Percentiles rank a stretch among this genome's conserved stretches.
phyloP scores from a whole-genome alignment of 2,329 filamentous ascomycete species.

The Aspergillus hortae region DNA sequence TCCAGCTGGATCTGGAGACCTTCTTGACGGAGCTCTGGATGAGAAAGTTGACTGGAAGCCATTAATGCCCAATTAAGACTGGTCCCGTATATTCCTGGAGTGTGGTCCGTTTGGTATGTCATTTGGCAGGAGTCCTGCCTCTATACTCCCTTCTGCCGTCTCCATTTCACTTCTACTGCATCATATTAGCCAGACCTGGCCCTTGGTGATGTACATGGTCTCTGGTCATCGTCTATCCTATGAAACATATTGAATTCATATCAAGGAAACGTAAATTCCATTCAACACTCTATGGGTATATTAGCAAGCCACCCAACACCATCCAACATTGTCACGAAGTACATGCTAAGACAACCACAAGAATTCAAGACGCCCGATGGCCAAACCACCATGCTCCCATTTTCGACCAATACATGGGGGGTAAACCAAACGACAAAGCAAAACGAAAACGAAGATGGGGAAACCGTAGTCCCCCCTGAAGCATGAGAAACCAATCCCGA shows the following conservation, averaged over 20 bases:
- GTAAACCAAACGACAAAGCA: background rate
- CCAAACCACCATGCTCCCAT: background rate
- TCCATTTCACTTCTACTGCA: too few species aligned
- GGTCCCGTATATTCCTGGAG: too few species aligned
- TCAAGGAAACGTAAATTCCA: conserved; percentile 4
- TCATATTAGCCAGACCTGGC: too few species aligned
- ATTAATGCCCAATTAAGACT: conserved; percentile 20
- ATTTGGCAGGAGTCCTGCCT: too few species aligned
- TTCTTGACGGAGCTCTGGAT: conserved; percentile 22
- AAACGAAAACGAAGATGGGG: background rate
- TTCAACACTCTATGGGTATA: conserved; percentile 20
- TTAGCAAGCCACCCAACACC: conserved; percentile 8
- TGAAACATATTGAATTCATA: background rate
- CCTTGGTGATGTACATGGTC: too few species aligned
- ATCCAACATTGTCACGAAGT: conserved; percentile 2
- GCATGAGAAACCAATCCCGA: conserved; percentile 43
- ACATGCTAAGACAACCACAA: conserved; percentile 6
- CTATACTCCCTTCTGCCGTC: too few species aligned
- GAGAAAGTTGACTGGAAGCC: conserved; percentile 30
- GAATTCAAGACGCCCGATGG: background rate
- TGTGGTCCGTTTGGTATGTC: too few species aligned
- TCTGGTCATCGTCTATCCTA: too few species aligned
- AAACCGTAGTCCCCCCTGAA: conserved; percentile 16
- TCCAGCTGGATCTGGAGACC: conserved; percentile 8
- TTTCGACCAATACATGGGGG: background rate